Evolutionary conservation across 2,329 filamentous ascomycete genomes (phyloP).

Genomic region (Harringtonia aguacate): DNA sequence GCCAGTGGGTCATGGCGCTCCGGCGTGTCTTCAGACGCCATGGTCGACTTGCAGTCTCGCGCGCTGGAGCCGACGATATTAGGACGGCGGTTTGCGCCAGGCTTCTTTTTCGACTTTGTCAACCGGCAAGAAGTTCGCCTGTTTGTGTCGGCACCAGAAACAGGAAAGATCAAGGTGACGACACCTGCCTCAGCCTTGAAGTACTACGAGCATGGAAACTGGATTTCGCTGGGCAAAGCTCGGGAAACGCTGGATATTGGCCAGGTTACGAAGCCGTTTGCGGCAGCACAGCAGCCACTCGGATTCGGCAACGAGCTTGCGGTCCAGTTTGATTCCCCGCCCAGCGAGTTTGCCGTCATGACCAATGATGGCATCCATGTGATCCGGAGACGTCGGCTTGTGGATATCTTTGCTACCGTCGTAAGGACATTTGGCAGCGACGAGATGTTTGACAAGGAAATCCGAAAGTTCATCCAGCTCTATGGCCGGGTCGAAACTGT

Average conservation of each 20-base stretch:
- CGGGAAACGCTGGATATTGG: constrained; percentile 70
- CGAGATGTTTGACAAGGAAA: constrained; percentile 70
- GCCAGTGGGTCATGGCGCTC: not conserved
- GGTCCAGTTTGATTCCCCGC: constrained; percentile 80
- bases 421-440: constrained; percentile 64
- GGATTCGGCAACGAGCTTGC: constrained; percentile 94
- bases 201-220: constrained; percentile 72
- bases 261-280: constrained; percentile 61
- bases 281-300: constrained; percentile 53
- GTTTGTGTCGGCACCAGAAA: constrained; percentile 81
- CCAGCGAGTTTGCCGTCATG: constrained; percentile 78
- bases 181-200: constrained; percentile 39
- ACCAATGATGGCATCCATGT: constrained; percentile 87
- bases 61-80: constrained; percentile 37
- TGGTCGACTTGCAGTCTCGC: constrained; percentile 36
- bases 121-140: constrained; percentile 31
- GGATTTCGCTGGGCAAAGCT: constrained; percentile 56
- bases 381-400: constrained; percentile 70
- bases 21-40: constrained; percentile 24
- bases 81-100: constrained; percentile 63
- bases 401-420: constrained; percentile 83
- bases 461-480: constrained; percentile 70
- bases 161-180: constrained; percentile 65
- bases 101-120: constrained; percentile 83
- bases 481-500: constrained; percentile 87